Conservation (phyloP, 805 yeast genomes). For the Vanderwaltozyma yarrowii region DNA sequence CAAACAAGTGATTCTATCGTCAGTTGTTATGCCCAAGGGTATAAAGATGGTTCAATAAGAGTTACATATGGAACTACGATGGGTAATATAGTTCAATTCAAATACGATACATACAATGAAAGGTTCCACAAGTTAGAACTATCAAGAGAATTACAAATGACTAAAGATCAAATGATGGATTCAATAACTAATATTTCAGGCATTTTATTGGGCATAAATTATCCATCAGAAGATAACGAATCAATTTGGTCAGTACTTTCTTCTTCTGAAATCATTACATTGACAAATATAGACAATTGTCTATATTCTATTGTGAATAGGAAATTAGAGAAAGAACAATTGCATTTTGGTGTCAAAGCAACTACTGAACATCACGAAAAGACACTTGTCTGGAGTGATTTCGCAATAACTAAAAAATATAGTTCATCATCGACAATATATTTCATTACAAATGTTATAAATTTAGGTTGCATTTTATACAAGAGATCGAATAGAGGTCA, state of each 20-base stretch:
- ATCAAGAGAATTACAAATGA: conserved; percentile 1
- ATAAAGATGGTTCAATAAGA: conserved; percentile 6
- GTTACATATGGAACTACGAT: conserved; percentile 10
- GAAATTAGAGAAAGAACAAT: conserved; percentile 4
- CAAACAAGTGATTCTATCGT: conserved; percentile 7
- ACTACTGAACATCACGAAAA: not conserved
- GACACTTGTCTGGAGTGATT: conserved; percentile 7
- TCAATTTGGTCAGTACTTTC: not conserved
- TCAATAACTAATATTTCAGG: conserved; percentile 3
- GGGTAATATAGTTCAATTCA: conserved; percentile 9
- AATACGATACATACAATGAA: conserved; percentile 4
- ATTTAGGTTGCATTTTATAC: conserved; percentile 15
- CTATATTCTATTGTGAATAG: conserved; percentile 5
- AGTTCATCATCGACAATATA: conserved; percentile 5
- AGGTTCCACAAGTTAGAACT: conserved; percentile 4
- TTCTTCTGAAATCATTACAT: conserved; percentile 1
- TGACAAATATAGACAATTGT: conserved; percentile 9
- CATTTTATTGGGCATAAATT: not conserved
- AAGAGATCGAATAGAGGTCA: conserved; percentile 12
- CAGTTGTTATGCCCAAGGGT: conserved; percentile 7
- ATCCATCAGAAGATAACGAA: conserved; percentile 1
- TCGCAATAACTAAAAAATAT: conserved; percentile 9
- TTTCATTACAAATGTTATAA: conserved; percentile 9
- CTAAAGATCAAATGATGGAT: conserved; percentile 3
- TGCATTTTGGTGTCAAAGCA: not conserved